Evolutionary conservation across 2,329 filamentous ascomycete genomes (phyloP).

Genomic region (Epichloe gansuensis): DNA sequence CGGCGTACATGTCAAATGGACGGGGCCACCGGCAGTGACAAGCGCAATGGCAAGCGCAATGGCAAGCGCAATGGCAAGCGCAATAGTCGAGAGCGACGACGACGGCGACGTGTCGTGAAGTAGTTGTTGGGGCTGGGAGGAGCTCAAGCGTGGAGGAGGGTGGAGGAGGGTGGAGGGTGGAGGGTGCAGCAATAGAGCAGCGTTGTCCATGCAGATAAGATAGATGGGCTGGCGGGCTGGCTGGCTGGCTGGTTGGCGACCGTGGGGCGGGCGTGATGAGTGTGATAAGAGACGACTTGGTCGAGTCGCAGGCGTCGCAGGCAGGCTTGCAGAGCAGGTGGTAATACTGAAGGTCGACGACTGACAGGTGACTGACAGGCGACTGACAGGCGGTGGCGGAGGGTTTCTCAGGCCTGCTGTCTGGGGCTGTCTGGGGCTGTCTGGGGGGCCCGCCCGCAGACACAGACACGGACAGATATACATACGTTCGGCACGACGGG

Average conservation of each 20-base stretch:
- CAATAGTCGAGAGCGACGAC: constrained; percentile 19
- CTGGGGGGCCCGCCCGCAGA: too few relatives aligned
- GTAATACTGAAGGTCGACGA: neutral
- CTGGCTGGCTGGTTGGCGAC: constrained; percentile 22
- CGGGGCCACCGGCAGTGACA: constrained; percentile 12
- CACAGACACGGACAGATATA: too few relatives aligned
- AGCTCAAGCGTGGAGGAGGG: constrained; percentile 26
- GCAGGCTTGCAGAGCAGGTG: too few relatives aligned
- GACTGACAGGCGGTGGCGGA: constrained; percentile 7
- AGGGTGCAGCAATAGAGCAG: constrained; percentile 24
- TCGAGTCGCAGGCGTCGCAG: neutral
- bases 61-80: constrained; percentile 6
- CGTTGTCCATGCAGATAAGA: constrained; percentile 34
- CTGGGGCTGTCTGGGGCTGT: too few relatives aligned
- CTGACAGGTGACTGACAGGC: neutral
- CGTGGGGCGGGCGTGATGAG: constrained; percentile 3
- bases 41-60: constrained; percentile 7
- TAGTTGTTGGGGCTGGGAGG: constrained; percentile 36
- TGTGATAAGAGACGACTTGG: too few relatives aligned
- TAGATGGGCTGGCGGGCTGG: too few relatives aligned
- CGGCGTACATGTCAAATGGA: constrained; percentile 24
- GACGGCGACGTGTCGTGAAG: constrained; percentile 49
- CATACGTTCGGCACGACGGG: too few relatives aligned
- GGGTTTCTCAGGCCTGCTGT: neutral
- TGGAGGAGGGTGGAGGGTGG: constrained; percentile 22